Evolutionary conservation across 257 asterid genomes (phyloP), one percentile per base, ranked within the genome.

Genomic region (Rhazya stricta): DNA sequence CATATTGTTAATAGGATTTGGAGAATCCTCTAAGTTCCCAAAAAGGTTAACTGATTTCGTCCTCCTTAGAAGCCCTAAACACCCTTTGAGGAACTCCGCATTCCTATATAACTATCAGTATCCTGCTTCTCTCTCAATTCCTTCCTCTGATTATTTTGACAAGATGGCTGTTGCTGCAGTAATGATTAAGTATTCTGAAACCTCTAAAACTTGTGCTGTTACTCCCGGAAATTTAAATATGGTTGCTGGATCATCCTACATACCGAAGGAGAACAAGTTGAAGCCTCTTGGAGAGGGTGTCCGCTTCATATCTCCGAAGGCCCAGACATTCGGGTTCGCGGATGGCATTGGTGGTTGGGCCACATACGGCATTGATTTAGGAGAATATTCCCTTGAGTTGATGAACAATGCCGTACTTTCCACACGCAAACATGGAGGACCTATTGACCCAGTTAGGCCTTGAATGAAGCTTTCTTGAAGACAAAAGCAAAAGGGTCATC

Each of bases 301-400:
- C 2, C 69, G 75, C 75, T 82, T 86, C 57, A n/a, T 80, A 39
- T 39, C 30, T 39, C n/a, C 9, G 0, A 51, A 45, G 41, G 32
- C 48, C 21, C 86, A 86, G 60, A 76, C 74, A 1, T 75, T 86
- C n/a, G 88, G 87, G 0, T 76, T 86, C 3, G 88, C 88, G 0
- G 88, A 86, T 43, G 88, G 88, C 4, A 85, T 84, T 29, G 85
- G 86, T 6, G 84, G 88, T 1, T 78, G 83, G 79, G 42, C 73
- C 7, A 34, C 2, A 10, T 6, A 7, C 0, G 86, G 88, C 2
- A 37, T 84, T 48, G 90, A 80, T 68, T 69, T 83, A 6, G 90
- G 90, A 1, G 42, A 67, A 23, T 84, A 76, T 67, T 78, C 90
- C 0, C 63, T 87, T 8, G 50, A 76, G 15, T 72, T 86, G 13